Evolutionary conservation across 371 early-diverging fungal species (phyloP), one percentile per base, ranked within the genome.

Genomic region (Mortierella sp.): DNA sequence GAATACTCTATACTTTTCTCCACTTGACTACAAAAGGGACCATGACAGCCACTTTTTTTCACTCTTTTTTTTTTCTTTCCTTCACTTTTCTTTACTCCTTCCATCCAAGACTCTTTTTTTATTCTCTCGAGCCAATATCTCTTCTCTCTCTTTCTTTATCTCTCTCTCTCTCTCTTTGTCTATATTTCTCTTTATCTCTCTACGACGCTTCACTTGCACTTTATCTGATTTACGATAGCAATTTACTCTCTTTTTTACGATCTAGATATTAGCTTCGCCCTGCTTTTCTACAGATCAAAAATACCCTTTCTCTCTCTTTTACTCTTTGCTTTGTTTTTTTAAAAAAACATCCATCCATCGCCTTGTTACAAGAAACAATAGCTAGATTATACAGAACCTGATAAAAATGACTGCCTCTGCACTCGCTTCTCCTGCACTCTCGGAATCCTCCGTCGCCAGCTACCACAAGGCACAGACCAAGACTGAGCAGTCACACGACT

Each of bases 391-490:
- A 51, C 5, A 10, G 13, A 26, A 17, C 3, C 45, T 9, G 6
- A 40, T 40, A 51, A 69, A 31, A 70, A 78, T 80, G 81, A 80
- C 80, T 5, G 80, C 75, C 60, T 74, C 80, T 17, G 75, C 74
- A 29, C 79, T 80, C 31, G 74, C 75, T 22, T 75, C 75, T 15
- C 75, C 81, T 7, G 70, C 80, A 26, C 71, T 78, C 51, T 67
- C 72, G 22, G 68, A 72, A 37, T 66, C 71, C 9, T 70, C 76
- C 17, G 49, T 68, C 28, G 12, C 47, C n/a, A 45, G 43, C 42
- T 23, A 54, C 43, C 51, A 40, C 51, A 72, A 78, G 79, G 79
- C 79, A 78, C 79, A 78, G 79, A 73, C 79, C 79, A 54, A 49
- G 62, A 63, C 55, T 47, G 67, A 76, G 56, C 70, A 54, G 66